phyloP scores from a whole-genome alignment of 225 moss, liverwort and hornwort genomes.

The Marchantia paleacea region DNA sequence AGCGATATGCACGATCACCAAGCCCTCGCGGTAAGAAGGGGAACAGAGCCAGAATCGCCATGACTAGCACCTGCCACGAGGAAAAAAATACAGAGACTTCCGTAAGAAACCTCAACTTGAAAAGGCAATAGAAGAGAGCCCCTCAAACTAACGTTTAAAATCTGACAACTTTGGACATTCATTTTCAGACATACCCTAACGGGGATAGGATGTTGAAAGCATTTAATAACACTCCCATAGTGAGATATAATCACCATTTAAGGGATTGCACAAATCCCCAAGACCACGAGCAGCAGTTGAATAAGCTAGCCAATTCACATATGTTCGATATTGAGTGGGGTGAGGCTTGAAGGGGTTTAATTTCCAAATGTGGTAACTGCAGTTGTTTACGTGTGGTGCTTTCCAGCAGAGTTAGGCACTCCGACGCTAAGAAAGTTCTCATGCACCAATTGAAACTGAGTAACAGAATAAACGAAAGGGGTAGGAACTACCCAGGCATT shows the following conservation, averaged over 20 bases:
- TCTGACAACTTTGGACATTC: too few species aligned
- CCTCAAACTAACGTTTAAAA: neutral
- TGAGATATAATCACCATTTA: too few species aligned
- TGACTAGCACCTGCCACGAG: constrained; percentile 69
- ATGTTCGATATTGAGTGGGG: too few species aligned
- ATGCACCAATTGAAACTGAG: neutral
- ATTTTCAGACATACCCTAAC: too few species aligned
- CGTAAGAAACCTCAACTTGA: neutral
- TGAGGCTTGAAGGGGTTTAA: too few species aligned
- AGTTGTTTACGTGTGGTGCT: too few species aligned
- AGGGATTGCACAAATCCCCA: too few species aligned
- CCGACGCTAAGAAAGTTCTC: neutral
- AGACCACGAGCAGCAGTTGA: too few species aligned
- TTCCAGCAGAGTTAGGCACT: neutral
- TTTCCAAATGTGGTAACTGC: too few species aligned
- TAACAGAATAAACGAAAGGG: neutral
- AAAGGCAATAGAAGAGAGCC: neutral
- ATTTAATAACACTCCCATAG: too few species aligned
- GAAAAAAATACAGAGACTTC: neutral
- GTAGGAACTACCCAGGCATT: constrained; percentile 77
- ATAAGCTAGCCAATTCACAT: too few species aligned
- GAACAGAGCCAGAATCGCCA: constrained; percentile 71
- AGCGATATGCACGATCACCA: constrained; percentile 83
- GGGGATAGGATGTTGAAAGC: too few species aligned
- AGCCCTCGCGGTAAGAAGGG: constrained; percentile 73